These are phyloP conservation scores for Aspergillus indologenus DNA, from an alignment of 495 filamentous ascomycete species.

Conservation along the genomic window DNA sequence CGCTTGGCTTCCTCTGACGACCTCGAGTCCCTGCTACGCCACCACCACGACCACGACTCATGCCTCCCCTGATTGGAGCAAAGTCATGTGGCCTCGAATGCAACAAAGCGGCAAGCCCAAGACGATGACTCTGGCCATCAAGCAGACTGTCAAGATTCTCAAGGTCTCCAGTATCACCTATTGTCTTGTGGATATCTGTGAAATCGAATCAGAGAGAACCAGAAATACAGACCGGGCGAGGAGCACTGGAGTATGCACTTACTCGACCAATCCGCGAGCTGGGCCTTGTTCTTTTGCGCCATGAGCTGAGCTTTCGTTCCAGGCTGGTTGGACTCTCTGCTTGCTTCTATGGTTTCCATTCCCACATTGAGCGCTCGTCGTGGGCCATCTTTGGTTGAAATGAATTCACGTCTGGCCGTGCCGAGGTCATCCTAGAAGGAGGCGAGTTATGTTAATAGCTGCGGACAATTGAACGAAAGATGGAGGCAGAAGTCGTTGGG, in stretches of 20 bases:
- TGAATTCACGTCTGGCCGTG: constrained; percentile 30
- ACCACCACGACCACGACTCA: constrained; percentile 20
- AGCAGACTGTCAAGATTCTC: constrained; percentile 31
- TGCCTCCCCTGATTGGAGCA: background rate
- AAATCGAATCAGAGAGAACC: constrained; percentile 2
- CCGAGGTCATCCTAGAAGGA: constrained; percentile 34
- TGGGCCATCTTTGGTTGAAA: constrained; percentile 27
- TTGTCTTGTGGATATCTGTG: constrained; percentile 27
- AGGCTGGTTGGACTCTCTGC: constrained; percentile 20
- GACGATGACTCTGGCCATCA: constrained; percentile 38
- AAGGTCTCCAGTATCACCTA: constrained; percentile 25
- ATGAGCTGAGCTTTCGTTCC: constrained; percentile 22
- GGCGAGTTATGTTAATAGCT: constrained; percentile 1
- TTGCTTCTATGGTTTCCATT: constrained; percentile 24
- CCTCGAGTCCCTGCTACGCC: constrained; percentile 19
- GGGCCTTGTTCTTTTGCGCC: constrained; percentile 18
- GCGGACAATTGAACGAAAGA: background rate
- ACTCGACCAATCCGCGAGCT: constrained; percentile 33
- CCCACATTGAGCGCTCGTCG: constrained; percentile 1
- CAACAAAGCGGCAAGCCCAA: constrained; percentile 18
- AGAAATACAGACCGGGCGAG: background rate
- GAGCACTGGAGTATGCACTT: constrained; percentile 6
- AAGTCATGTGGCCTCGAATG: constrained; percentile 9
- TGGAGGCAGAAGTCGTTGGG: background rate
- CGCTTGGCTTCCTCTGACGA: constrained; percentile 1